phyloP scores from a whole-genome alignment of 148 eudicot species.

The Hydrangea macrophylla region DNA sequence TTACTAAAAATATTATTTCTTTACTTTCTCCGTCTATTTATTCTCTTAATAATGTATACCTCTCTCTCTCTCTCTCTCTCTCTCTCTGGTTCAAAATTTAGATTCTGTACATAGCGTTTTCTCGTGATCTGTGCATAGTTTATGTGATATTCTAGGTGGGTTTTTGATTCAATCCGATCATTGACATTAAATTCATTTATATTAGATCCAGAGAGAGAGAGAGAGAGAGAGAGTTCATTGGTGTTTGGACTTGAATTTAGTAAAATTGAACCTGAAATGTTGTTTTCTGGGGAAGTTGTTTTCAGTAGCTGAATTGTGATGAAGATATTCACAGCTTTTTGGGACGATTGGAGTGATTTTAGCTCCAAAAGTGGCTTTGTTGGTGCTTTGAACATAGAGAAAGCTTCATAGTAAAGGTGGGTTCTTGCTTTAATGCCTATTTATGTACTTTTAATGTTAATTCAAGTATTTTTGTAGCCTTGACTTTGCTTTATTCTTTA shows the following conservation, averaged over 20 bases:
- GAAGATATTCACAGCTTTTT: constrained; percentile 25
- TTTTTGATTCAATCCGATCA: constrained; percentile 20
- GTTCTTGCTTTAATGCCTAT: constrained; percentile 6
- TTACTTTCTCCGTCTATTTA: constrained; percentile 30
- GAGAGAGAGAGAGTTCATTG: not conserved
- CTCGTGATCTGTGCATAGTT: constrained; percentile 30
- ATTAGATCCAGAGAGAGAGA: constrained; percentile 11
- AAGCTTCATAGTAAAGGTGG: constrained; percentile 29
- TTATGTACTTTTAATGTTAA: constrained; percentile 6
- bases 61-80: not conserved
- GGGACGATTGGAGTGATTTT: constrained; percentile 13
- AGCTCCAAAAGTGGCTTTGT: constrained; percentile 25
- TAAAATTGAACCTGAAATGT: not conserved
- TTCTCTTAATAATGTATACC: not conserved
- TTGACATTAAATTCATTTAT: too few species aligned
- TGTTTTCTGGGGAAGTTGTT: constrained; percentile 8
- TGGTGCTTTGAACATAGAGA: constrained; percentile 26
- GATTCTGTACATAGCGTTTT: constrained; percentile 5
- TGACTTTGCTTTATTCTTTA: constrained; percentile 18
- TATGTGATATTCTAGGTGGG: constrained; percentile 29
- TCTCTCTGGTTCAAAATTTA: not conserved
- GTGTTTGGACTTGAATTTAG: constrained; percentile 9
- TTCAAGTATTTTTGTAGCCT: constrained; percentile 16
- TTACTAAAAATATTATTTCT: constrained; percentile 7
- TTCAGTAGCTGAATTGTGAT: constrained; percentile 8